Base-by-base conservation (phyloP, 2,329 filamentous ascomycete species). In the Penicillium polonicum region DNA sequence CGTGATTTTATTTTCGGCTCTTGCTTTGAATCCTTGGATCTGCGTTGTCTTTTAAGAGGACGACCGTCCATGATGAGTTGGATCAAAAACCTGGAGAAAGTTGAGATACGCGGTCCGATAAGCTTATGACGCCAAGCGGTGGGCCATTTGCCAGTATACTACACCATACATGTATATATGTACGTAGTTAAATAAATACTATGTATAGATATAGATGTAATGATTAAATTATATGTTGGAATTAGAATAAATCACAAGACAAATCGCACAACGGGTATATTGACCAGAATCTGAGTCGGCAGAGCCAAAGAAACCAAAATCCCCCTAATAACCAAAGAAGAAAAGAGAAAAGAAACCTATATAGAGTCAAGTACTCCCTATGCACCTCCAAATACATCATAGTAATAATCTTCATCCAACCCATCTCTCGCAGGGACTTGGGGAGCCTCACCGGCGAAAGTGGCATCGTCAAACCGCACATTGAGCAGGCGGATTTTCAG, bases 401-500 rank as follows among this genome's bases (percentile, higher is more conserved):
- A 97, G 77, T 89, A 97, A 74, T 95, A 99, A 73, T 97, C 89
- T 64, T 96, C 91, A 73, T 96, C 91, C 64, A 97, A 74, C 0
- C 90, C 92, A 66, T 94, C 89, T 52, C 94, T 81, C 68, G 86
- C 89, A 3, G 94, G 93, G 62, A 96, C 85, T 57, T 85, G 81
- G 15, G 91, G 90, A 5, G 86, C 86, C 41, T 89, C 89, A n/a
- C 82, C 82, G 51, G 81, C 80, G 52, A 85, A 85, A 25, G 84
- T 86, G 45, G 88, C 84, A 71, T 95, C 89, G 72, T 97, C 91
- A 77, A 92, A 89, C 55, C 91, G 82, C 42, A 99, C 89, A 74
- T 97, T 99, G 67, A 99, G 80, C 70, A 99, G 78, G 41, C 94
- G 82, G 61, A 99, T 95, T 79, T 96, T 96, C 62, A 97, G 79